Evolutionary conservation across 2,329 filamentous ascomycete genomes (phyloP), one percentile per base, ranked within the genome.

Genomic region (Claviceps sp.): DNA sequence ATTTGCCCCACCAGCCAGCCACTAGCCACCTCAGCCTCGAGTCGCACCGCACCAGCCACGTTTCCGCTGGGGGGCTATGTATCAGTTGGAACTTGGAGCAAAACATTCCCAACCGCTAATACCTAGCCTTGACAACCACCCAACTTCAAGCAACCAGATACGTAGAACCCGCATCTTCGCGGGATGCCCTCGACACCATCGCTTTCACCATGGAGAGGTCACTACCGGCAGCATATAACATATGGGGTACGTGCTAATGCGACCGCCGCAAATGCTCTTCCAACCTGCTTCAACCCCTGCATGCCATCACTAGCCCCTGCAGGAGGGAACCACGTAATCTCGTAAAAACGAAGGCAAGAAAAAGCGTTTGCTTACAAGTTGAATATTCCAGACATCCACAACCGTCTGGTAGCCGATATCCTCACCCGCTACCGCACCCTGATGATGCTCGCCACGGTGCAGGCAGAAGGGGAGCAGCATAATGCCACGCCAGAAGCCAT

Each of bases 321-420:
- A 30, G 26, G 26, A 41, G 16, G 38, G n/a, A n/a, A 8, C 38
- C 8, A 2, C 20, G 20, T 42, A 42, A n/a, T 22, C 2, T 41
- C 38, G n/a, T 8, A 41, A 14, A 20, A 30, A 45, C 13, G 8
- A 44, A 16, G 24, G 5, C 8, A 44, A 30, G 14, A 30, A 44
- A 44, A 44, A 44, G 20, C 16, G 20, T 3, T 3, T 30, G 26
- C 43, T 26, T 13, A 30, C 24, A 43, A 45, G 16, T 2, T 2
- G 16, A 14, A 34, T 11, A 42, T 18, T 9, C n/a, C 54, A 71
- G 70, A 73, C 59, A 70, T 65, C 34, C 70, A 73, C 57, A 70
- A 73, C 57, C 66, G 70, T 42, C 70, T 73, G 55, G 64, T 72
- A 41, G 71, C 70, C 37, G 68, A 72, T 54, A 66, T 73, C 50